Evolutionary conservation across 176 grass and related monocot species (phyloP).

Genomic region (Carex kokanica): DNA sequence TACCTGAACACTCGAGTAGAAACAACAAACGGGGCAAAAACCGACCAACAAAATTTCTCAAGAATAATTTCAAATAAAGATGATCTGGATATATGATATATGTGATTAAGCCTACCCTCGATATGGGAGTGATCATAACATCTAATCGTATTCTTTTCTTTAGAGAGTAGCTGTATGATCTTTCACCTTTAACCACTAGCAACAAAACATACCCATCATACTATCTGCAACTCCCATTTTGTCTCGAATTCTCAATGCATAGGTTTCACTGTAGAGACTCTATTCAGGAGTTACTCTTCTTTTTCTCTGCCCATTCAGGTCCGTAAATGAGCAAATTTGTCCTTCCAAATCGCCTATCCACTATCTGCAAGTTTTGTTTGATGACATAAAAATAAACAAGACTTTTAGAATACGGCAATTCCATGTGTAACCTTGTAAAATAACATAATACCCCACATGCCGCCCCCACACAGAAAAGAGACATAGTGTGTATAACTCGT

Average conservation of each 20-base stretch:
- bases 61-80: not conserved
- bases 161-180: not conserved
- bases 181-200: not conserved
- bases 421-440: not conserved
- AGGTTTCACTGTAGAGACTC: not conserved
- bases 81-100: not conserved
- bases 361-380: slow-evolving; percentile 51
- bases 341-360: slow-evolving; percentile 88
- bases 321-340: slow-evolving; percentile 94
- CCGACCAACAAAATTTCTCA: not conserved
- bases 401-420: not conserved
- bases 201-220: not conserved
- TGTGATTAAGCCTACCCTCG: not conserved
- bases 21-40: not conserved
- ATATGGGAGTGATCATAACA: not conserved
- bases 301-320: slow-evolving; percentile 84
- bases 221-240: not conserved
- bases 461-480: not conserved
- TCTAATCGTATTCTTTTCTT: slow-evolving; percentile 3
- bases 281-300: slow-evolving; percentile 47
- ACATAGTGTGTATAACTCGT: not conserved
- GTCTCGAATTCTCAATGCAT: not conserved
- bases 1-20: slow-evolving; percentile 6
- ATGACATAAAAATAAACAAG: not conserved
- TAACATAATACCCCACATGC: not conserved